Conservation (phyloP, 1,284 basidiomycete species). For the Cutaneotrichosporon sp. region DNA sequence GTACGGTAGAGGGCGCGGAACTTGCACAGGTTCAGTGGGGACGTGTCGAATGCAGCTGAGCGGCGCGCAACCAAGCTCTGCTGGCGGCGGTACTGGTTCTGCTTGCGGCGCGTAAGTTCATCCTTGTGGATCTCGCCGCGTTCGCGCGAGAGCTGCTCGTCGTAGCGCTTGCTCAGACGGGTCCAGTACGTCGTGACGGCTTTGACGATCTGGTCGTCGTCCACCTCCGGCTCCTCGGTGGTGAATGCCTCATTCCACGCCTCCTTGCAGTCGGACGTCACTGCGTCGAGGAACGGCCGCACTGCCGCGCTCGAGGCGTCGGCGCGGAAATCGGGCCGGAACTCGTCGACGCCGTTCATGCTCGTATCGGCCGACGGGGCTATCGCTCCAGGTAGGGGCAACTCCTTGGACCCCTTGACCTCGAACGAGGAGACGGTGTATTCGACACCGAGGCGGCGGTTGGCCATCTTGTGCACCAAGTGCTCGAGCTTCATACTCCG, state of each 20-base stretch:
- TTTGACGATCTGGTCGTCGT: slow-evolving; percentile 30
- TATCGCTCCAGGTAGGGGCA: slow-evolving; percentile 31
- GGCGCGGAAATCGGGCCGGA: slow-evolving; percentile 36
- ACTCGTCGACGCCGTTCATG: slow-evolving; percentile 36
- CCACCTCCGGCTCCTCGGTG: slow-evolving; percentile 29
- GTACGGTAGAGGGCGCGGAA: slow-evolving; percentile 44
- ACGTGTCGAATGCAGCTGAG: slow-evolving; percentile 37
- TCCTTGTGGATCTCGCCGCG: slow-evolving; percentile 43
- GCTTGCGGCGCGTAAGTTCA: slow-evolving; percentile 39
- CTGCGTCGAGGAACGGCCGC: slow-evolving; percentile 35
- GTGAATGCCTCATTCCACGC: slow-evolving; percentile 25
- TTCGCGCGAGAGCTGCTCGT: slow-evolving; percentile 37
- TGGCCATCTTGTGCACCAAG: slow-evolving; percentile 45
- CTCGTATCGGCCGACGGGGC: slow-evolving; percentile 28
- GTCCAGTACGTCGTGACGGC: slow-evolving; percentile 44
- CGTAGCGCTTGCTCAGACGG: slow-evolving; percentile 38
- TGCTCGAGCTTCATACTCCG: slow-evolving; percentile 46
- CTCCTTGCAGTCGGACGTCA: slow-evolving; percentile 28
- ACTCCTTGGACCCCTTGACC: slow-evolving; percentile 28
- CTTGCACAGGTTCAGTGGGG: slow-evolving; percentile 41
- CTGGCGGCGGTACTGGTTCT: slow-evolving; percentile 46
- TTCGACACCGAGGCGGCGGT: slow-evolving; percentile 43
- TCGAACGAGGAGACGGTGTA: slow-evolving; percentile 36
- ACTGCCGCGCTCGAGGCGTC: slow-evolving; percentile 25
- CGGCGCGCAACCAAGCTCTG: slow-evolving; percentile 44